Percentiles rank a stretch among this genome's conserved stretches.
phyloP scores from a whole-genome alignment of 345 rosid species.

The Gossypium arboreum region DNA sequence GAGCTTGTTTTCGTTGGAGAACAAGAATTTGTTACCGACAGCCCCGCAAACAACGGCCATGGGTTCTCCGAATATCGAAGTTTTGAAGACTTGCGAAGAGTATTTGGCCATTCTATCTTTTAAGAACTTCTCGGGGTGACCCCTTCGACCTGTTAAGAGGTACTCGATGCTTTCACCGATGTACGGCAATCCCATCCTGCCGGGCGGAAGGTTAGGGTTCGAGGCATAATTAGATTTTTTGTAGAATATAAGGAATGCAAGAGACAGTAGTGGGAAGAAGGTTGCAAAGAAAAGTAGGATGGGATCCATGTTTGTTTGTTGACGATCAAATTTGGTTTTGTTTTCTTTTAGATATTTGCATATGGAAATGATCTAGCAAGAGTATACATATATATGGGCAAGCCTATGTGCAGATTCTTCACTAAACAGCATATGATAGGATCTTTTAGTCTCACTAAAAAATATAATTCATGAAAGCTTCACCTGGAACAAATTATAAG shows the following conservation, averaged over 20 bases:
- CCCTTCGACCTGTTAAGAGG: conserved; percentile 12
- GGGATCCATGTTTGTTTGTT: background rate
- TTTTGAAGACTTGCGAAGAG: conserved; percentile 33
- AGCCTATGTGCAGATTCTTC: background rate
- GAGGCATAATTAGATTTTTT: conserved; percentile 14
- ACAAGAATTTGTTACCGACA: conserved; percentile 36
- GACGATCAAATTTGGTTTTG: background rate
- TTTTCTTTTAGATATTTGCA: background rate
- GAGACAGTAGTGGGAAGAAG: conserved; percentile 1
- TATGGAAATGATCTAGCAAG: background rate
- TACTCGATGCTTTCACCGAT: conserved; percentile 40
- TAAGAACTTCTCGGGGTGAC: conserved; percentile 37
- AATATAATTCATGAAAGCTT: background rate
- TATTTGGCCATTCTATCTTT: conserved; percentile 26
- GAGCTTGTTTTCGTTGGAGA: conserved; percentile 40
- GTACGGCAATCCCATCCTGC: conserved; percentile 27
- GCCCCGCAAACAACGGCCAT: conserved; percentile 24
- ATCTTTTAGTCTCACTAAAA: background rate
- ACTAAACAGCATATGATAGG: background rate
- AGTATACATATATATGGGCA: background rate
- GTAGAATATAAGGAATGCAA: conserved; percentile 14
- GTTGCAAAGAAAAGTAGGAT: background rate
- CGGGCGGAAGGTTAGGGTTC: conserved; percentile 34
- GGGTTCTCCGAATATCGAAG: background rate
- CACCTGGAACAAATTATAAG: background rate